Conservation (phyloP, 805 yeast species). For the Metschnikowia koreensis region DNA sequence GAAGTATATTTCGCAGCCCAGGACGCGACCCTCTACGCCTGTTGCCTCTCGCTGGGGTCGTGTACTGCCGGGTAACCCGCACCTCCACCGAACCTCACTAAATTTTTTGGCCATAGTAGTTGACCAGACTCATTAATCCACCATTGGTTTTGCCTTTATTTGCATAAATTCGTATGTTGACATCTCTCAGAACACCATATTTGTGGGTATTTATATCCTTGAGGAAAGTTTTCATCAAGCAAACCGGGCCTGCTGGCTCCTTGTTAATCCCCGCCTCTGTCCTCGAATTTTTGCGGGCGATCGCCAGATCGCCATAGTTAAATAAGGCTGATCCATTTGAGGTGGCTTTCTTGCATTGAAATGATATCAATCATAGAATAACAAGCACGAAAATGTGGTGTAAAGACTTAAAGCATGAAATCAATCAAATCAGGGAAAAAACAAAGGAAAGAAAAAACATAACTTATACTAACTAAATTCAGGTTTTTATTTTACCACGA, state of each 20-base stretch:
- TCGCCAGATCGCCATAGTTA: not conserved
- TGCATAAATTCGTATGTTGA: constrained; percentile 7
- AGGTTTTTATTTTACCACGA: constrained; percentile 1
- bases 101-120: constrained; percentile 8
- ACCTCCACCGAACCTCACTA: constrained; percentile 14
- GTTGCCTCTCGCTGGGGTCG: constrained; percentile 3
- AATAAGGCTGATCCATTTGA: not conserved
- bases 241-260: no score
- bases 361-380: no score
- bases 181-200: not conserved
- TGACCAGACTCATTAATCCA: not conserved
- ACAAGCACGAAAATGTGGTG: no score
- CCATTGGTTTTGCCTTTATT: constrained; percentile 10
- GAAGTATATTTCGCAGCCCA: not conserved
- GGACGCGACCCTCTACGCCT: not conserved
- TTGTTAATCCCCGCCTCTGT: no score
- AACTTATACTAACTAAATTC: not conserved
- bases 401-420: no score
- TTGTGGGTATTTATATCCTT: not conserved
- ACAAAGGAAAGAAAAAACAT: no score
- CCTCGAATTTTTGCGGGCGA: not conserved
- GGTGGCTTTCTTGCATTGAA: no score
- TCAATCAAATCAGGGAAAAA: no score
- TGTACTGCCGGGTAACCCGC: constrained; percentile 16
- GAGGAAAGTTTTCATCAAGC: no score